phyloP scores from a whole-genome alignment of 257 asterid species.

The Przewalskia tangutica region DNA sequence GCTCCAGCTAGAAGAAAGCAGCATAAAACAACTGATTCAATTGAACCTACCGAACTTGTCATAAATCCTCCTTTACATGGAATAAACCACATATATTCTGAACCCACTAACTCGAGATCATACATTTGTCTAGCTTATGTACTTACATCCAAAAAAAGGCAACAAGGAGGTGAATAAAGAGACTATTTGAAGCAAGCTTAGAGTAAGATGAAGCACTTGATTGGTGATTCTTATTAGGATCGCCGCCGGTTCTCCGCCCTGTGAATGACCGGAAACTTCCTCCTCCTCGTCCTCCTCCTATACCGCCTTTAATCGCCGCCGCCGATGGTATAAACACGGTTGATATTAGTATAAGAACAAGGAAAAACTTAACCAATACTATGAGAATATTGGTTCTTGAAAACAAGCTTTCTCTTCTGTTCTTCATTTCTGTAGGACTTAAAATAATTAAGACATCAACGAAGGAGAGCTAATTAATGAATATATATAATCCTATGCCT shows the following conservation, averaged over 20 bases:
- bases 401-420: background rate
- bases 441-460: background rate
- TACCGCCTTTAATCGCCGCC: background rate
- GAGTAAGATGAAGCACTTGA: conserved; percentile 1
- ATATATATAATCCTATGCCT: background rate
- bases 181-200: background rate
- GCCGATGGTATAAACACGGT: background rate
- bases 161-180: background rate
- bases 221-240: background rate
- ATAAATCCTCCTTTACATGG: background rate
- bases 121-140: background rate
- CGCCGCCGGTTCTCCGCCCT: background rate
- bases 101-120: background rate
- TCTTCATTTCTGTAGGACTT: background rate
- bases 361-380: background rate
- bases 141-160: background rate
- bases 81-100: background rate
- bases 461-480: background rate
- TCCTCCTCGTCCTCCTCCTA: background rate
- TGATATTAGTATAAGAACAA: background rate
- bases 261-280: background rate
- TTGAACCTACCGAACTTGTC: background rate
- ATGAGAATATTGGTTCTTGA: background rate
- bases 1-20: background rate
- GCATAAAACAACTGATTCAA: background rate